Base-by-base conservation (phyloP, 116 monocot species). In the Phalaenopsis hybrid region DNA sequence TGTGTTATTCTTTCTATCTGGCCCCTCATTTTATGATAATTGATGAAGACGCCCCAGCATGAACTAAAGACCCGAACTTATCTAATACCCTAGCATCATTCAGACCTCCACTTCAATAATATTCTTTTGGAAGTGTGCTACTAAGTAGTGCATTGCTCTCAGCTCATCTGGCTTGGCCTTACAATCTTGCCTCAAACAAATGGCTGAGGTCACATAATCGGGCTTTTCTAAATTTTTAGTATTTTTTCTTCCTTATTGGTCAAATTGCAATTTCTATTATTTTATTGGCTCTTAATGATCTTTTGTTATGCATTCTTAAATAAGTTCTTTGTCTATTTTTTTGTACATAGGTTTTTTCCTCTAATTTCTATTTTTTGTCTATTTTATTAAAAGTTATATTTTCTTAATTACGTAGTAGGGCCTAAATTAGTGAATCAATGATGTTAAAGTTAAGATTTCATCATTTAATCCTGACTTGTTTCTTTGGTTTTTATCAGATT, bases 401-500 rank as follows among this genome's bases (percentile, higher is more conserved):
- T 67, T 4, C 8, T 67, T 10, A 28, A 59, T 25, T 67, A 28
- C 25, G 6, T 65, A 23, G 2, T 23, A 23, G 65, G 65, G 21
- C 25, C 65, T 65, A 65, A 23, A 23, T 8, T 65, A 65, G 25
- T 9, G 13, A 23, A 6, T 65, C 25, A 21, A 55, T 15, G 4
- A 55, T 7, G 23, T 63, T 25, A 63, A 63, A 63, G 6, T 23
- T 63, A 23, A 25, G 12, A 15, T 34, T 37, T 72, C 37, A 34
- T 72, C 13, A 17, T 31, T 72, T 72, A 37, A 72, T 75, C 18
- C 21, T 82, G 20, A 10, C 31, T 51, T n/a, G 45, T 58, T 41
- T 51, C 43, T 74, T 46, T 79, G 17, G 37, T 37, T 15, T 81
- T 45, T 52, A 52, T 45, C 86, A 90, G 83, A 88, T 84, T 83